Evolutionary conservation across 2,329 filamentous ascomycete species (phyloP), one percentile per base, ranked within the genome.

Genomic region (Ophiocordyceps camponoti-saundersi): DNA sequence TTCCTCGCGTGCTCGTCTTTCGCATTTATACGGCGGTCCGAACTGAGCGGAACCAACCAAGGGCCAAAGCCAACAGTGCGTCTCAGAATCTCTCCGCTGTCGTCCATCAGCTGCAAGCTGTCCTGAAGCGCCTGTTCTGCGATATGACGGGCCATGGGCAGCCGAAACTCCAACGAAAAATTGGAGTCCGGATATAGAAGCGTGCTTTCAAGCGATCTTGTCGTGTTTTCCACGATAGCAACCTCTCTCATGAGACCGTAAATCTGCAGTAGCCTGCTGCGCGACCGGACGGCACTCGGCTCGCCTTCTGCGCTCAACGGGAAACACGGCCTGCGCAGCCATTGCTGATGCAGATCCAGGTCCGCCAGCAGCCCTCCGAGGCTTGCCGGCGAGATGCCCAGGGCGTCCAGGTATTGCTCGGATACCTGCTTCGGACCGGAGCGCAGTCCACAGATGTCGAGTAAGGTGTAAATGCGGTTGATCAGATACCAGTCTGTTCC

Each of bases 381-480:
- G 16, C 20, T 42, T 18, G n/a, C 32, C 32, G 18, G 34, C 34
- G 34, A 18, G 3, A 39, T 39, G 3, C 21, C 45, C 1, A 58
- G 57, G 29, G 62, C 55, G 8, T 51, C 52, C 32, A 65, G 44
- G 34, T 39, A 26, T 55, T 59, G n/a, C 46, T 44, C 22, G 62
- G 45, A 39, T 18, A 36, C 46, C 46, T 8, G 49, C 48, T 16
- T 47, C 48, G 12, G 53, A 48, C 5, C 49, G 47, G 21, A 42
- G 30, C 7, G 48, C 29, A 65, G 49, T 3, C 63, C 63, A 20
- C 61, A 63, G 2, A 65, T 55, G 22, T 70, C 55, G 16, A 71
- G 52, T 10, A 67, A 51, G 3, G 60, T 59, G 22, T 55, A 54
- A 6, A 63, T 40, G 8, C 64, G 62, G 2, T 58, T 56, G 6